Base-by-base conservation (phyloP, 164 flowering plant genomes). In the Taxillus chinensis region DNA sequence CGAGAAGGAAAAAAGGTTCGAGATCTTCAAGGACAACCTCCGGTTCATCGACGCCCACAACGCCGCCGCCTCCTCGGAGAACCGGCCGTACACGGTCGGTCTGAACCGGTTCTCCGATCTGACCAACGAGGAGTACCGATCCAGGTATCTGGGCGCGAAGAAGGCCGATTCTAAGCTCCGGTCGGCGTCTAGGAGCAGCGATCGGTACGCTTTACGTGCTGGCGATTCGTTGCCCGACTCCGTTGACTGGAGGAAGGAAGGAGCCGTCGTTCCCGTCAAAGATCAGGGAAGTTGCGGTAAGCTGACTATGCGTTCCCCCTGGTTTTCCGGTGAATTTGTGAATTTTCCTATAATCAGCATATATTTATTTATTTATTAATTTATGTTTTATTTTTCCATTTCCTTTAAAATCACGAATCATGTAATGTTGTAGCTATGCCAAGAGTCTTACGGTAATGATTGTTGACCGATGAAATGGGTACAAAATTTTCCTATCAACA, bases 231-330 rank as follows among this genome's bases (percentile, higher is more conserved):
- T 87, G 77, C 98, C 95, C 68, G 89, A 89, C 1, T 79, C 71
- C 63, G 77, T 90, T 43, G 96, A 92, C 67, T 92, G 98, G 96
- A 85, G 96, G 77, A 64, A 73, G 65, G 63, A 82, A 57, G 96
- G 96, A 7, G 95, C 95, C 27, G 96, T 92, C 48, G 83, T 39
- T 48, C 64, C 39, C 0, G 82, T 90, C 68, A 90, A 92, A 56
- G 91, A 92, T 68, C 98, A 92, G 68, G 98, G 91, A 11, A 76
- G 86, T 70, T 87, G 98, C 55, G 98, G 96, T 92, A 43, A 80
- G 84, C 71, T 38, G 45, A 45, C 7, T 39, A 59, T 7, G 59
- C 45, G 41, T 70, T 7, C 10, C 4, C 59, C 27, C 8, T 59
- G 54, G 48, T 58, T 15, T 5, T 42, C 41, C 27, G 17, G 54